These are phyloP conservation scores for Capsella rubella DNA, from an alignment of 441 rosid genomes.

Conservation along the genomic window DNA sequence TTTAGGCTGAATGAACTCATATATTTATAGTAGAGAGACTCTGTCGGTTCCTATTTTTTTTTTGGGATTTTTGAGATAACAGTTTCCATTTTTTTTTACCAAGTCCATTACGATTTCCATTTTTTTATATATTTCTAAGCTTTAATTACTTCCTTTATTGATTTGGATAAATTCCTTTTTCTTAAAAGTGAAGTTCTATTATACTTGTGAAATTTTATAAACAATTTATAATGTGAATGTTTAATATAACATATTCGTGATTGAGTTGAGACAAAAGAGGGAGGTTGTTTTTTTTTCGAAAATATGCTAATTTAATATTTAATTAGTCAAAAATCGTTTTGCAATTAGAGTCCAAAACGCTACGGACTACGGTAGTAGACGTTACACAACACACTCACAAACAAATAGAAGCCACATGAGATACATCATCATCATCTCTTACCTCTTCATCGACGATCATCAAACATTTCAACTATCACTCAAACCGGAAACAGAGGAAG, in stretches of 20 bases:
- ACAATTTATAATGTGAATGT: no score
- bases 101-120: no score
- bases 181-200: no score
- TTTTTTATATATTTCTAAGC: no score
- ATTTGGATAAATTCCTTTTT: no score
- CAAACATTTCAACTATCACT: conserved; percentile 1
- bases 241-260: no score
- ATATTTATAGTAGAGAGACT: background rate
- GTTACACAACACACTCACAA: background rate
- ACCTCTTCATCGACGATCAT: conserved; percentile 15
- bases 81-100: background rate
- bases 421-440: conserved; percentile 1
- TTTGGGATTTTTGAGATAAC: background rate
- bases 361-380: no score
- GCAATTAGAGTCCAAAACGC: background rate
- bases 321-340: background rate
- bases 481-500: background rate
- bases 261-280: no score
- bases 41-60: background rate
- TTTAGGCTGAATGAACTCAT: background rate
- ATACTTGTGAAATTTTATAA: no score
- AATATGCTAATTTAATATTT: background rate
- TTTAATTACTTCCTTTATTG: no score
- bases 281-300: no score
- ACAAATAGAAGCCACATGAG: background rate